phyloP scores from a whole-genome alignment of 768 basidiomycete genomes.

The Lactarius hengduanensis region DNA sequence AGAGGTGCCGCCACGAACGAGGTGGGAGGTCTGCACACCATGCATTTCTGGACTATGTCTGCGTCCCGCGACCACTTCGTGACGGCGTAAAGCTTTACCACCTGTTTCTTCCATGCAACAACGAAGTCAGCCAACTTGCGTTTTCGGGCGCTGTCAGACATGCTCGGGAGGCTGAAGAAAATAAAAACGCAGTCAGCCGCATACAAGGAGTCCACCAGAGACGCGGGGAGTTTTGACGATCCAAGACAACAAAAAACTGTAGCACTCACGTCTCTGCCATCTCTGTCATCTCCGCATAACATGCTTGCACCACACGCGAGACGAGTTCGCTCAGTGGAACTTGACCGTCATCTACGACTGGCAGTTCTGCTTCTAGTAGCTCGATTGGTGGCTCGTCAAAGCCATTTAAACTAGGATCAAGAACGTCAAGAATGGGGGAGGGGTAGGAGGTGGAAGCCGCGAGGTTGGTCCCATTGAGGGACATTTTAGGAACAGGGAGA shows the following conservation, averaged over 20 bases:
- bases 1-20: background rate
- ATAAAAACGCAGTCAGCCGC: conserved; percentile 35
- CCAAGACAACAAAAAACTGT: conserved; percentile 2
- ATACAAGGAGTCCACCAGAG: background rate
- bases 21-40: conserved; percentile 46
- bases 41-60: conserved; percentile 80
- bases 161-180: conserved; percentile 41
- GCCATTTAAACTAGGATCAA: conserved; percentile 34
- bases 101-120: conserved; percentile 85
- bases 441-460: conserved; percentile 2
- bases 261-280: conserved; percentile 77
- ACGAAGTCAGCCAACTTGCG: conserved; percentile 85
- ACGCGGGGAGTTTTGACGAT: background rate
- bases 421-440: conserved; percentile 23
- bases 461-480: conserved; percentile 24
- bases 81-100: conserved; percentile 85
- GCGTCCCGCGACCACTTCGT: conserved; percentile 87
- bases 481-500: conserved; percentile 4
- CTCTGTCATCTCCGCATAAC: conserved; percentile 81
- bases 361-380: conserved; percentile 71
- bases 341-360: conserved; percentile 69
- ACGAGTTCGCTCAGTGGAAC: conserved; percentile 70
- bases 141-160: conserved; percentile 79
- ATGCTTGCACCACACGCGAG: conserved; percentile 71
- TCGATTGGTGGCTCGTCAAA: conserved; percentile 46